Conservation (phyloP, 1,139 yeast species). For the Magnusiomyces sp. region DNA sequence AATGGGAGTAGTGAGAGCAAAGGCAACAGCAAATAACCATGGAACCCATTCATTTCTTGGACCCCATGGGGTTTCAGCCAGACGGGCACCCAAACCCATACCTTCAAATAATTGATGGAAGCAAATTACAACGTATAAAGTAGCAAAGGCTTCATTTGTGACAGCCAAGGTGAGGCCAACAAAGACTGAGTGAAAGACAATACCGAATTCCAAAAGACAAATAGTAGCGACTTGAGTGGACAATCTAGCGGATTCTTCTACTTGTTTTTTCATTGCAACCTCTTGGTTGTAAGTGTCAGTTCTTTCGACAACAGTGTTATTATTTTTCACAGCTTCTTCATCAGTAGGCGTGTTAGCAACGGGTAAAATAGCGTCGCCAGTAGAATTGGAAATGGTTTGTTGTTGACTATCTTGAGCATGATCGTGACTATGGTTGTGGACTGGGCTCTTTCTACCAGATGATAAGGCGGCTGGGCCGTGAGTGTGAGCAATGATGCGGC, state of each 20-base stretch:
- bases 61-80: slow-evolving; percentile 69
- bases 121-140: slow-evolving; percentile 69
- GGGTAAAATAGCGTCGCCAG: no score
- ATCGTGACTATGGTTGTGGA: neutral
- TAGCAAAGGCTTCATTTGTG: slow-evolving; percentile 63
- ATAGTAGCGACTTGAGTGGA: slow-evolving; percentile 38
- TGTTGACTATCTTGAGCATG: neutral
- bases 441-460: no score
- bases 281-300: neutral
- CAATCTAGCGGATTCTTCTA: slow-evolving; percentile 12
- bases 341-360: neutral
- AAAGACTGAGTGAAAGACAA: slow-evolving; percentile 72
- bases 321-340: neutral
- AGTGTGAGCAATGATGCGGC: slow-evolving; percentile 13
- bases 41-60: slow-evolving; percentile 41
- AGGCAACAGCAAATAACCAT: slow-evolving; percentile 50
- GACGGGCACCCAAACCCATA: slow-evolving; percentile 79
- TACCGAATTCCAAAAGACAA: slow-evolving; percentile 67
- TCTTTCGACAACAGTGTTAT: neutral
- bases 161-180: slow-evolving; percentile 69
- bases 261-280: no score
- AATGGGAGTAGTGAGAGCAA: slow-evolving; percentile 68
- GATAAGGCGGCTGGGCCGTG: slow-evolving; percentile 25
- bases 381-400: no score
- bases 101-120: slow-evolving; percentile 95